phyloP scores from a whole-genome alignment of 192 early-diverging fungal genomes.

The Backusella macrospora region DNA sequence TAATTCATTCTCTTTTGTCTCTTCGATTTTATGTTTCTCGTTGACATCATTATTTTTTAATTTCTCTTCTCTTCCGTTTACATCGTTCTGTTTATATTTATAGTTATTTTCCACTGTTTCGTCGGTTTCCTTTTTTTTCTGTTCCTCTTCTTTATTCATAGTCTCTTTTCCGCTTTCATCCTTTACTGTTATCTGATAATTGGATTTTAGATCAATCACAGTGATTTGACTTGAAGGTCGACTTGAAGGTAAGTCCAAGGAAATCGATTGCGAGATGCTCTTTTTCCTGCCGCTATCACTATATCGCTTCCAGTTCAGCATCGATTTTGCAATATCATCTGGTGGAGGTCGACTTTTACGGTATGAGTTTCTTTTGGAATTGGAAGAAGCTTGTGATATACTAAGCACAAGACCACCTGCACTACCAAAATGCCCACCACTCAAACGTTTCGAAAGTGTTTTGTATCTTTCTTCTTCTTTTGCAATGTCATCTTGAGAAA shows the following conservation, averaged over 20 bases:
- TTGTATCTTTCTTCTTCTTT: slow-evolving; percentile 15
- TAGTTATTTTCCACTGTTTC: neutral
- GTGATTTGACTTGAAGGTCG: neutral
- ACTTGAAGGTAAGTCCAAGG: neutral
- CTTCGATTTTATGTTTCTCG: neutral
- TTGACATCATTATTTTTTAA: too few species aligned
- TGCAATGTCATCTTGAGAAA: slow-evolving; percentile 33
- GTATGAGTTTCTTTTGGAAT: slow-evolving; percentile 5
- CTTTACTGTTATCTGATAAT: neutral
- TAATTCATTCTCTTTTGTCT: neutral
- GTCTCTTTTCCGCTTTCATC: neutral
- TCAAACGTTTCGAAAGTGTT: slow-evolving; percentile 35
- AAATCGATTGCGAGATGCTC: neutral
- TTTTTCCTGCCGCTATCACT: slow-evolving; percentile 14
- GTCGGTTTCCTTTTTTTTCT: neutral
- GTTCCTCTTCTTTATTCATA: neutral
- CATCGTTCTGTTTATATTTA: neutral
- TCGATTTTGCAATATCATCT: slow-evolving; percentile 31
- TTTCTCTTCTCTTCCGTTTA: too few species aligned
- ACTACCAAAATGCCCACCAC: slow-evolving; percentile 38
- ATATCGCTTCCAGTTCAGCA: slow-evolving; percentile 36
- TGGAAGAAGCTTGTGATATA: slow-evolving; percentile 6
- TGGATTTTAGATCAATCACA: neutral
- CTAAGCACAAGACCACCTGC: slow-evolving; percentile 42
- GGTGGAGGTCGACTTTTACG: slow-evolving; percentile 19